Percentiles rank a stretch among this genome's conserved stretches.
Evolutionary conservation across 2,329 filamentous ascomycete genomes (phyloP).

Genomic region (Xylaria digitata): DNA sequence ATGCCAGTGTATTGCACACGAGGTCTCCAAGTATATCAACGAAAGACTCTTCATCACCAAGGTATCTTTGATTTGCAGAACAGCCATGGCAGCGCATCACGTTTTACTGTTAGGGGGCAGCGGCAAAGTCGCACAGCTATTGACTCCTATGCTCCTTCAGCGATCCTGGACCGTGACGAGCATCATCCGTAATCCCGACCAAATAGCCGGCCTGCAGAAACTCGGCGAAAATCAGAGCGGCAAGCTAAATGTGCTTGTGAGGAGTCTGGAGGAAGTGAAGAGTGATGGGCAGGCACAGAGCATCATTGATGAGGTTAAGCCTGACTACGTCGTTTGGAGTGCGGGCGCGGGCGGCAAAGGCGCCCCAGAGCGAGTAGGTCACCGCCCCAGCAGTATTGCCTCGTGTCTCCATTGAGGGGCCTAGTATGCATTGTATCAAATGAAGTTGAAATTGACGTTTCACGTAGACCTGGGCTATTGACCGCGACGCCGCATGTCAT

Average conservation of each 20-base stretch:
- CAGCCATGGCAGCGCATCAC: conserved; percentile 50
- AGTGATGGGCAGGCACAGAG: conserved; percentile 69
- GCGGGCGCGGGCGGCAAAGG: conserved; percentile 73
- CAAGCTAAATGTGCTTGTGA: conserved; percentile 75
- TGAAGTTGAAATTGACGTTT: neutral
- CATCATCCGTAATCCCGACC: conserved; percentile 78
- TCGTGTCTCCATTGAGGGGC: neutral
- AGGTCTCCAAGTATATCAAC: neutral
- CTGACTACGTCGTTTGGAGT: conserved; percentile 76
- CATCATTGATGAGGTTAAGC: conserved; percentile 70
- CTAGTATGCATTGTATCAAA: neutral
- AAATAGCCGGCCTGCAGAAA: conserved; percentile 71
- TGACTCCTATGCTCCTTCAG: conserved; percentile 80
- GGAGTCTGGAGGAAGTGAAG: conserved; percentile 77
- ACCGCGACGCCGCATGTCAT: conserved; percentile 69
- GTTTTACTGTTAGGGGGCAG: conserved; percentile 84
- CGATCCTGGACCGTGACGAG: conserved; percentile 82
- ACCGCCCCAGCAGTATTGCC: neutral
- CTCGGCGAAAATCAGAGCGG: conserved; percentile 69
- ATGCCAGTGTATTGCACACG: no score
- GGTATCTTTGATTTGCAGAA: neutral
- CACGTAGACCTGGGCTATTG: conserved; percentile 46
- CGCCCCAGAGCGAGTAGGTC: conserved; percentile 59
- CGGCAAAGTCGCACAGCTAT: conserved; percentile 79
- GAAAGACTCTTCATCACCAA: neutral